A percentile compares a stretch with the other conserved stretches of the same genome.
Evolutionary conservation across 163 green algal genomes (phyloP).

Genomic region (Scenedesmus sp.): DNA sequence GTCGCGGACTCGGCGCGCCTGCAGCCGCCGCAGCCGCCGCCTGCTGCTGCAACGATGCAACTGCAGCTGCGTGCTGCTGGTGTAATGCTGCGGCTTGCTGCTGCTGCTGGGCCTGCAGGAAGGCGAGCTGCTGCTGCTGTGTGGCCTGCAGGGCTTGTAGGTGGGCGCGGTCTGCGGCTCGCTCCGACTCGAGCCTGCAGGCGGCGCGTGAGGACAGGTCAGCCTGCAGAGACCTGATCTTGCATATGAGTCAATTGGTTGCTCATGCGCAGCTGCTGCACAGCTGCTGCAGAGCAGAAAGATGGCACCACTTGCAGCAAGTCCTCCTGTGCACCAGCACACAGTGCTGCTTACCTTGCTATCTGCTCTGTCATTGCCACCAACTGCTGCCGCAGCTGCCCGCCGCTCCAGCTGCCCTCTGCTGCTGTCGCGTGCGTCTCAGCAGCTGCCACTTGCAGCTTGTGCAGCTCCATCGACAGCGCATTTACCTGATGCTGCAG

Average conservation of each 20-base stretch:
- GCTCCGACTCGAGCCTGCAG: conserved; percentile 33
- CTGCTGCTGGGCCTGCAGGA: conserved; percentile 29
- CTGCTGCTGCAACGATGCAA: conserved; percentile 19
- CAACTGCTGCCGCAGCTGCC: conserved; percentile 38
- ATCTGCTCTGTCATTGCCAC: conserved; percentile 37
- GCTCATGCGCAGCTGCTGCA: neutral
- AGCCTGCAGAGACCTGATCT: neutral
- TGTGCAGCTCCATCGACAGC: conserved; percentile 27
- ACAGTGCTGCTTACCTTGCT: neutral
- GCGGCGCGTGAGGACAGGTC: too few relatives aligned
- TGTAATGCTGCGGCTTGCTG: conserved; percentile 41
- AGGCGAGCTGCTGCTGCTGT: conserved; percentile 22
- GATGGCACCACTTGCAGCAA: neutral
- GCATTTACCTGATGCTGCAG: conserved; percentile 40
- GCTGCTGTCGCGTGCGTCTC: conserved; percentile 21
- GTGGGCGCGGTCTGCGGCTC: neutral
- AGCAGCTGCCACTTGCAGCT: neutral
- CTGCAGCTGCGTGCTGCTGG: conserved; percentile 32
- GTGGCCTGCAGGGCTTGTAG: conserved; percentile 14
- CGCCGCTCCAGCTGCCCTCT: conserved; percentile 24
- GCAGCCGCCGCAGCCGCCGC: neutral
- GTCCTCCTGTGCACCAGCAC: neutral
- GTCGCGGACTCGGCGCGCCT: conserved; percentile 18
- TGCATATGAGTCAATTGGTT: neutral
- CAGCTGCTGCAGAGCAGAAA: neutral